Evolutionary conservation across 2,329 filamentous ascomycete species (phyloP).

Genomic region (Colletotrichum simmondsii): DNA sequence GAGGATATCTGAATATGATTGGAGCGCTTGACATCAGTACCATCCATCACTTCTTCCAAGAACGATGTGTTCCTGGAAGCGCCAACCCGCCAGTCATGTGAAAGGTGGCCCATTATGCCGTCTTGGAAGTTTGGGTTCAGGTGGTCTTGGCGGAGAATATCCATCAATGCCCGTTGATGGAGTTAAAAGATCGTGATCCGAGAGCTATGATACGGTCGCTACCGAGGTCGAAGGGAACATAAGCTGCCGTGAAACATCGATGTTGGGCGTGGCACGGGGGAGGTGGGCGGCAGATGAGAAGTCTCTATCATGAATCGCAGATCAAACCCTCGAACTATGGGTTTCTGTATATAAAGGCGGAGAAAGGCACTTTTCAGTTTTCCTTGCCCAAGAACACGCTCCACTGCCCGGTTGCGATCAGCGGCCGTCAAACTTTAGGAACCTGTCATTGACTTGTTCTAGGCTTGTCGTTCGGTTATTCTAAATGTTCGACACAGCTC

Average conservation of each 20-base stretch:
- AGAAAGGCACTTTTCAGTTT: too few relatives aligned
- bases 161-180: neutral
- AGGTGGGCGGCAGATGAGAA: too few relatives aligned
- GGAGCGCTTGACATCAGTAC: constrained; percentile 4
- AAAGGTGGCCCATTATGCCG: neutral
- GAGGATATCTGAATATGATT: constrained; percentile 16
- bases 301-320: too few relatives aligned
- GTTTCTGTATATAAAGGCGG: too few relatives aligned
- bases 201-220: constrained; percentile 7
- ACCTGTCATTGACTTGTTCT: too few relatives aligned
- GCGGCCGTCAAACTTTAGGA: too few relatives aligned
- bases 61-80: neutral
- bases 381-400: too few relatives aligned
- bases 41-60: neutral
- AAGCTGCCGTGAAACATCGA: neutral
- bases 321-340: too few relatives aligned
- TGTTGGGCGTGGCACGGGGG: neutral
- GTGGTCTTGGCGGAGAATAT: neutral
- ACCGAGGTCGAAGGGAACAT: neutral
- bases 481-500: too few relatives aligned
- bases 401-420: too few relatives aligned
- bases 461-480: too few relatives aligned
- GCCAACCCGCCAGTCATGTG: neutral
- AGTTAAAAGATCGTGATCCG: too few relatives aligned
- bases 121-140: neutral